Evolutionary conservation across 2,329 filamentous ascomycete genomes (phyloP).

Genomic region (Phyllosticta capitalensis): DNA sequence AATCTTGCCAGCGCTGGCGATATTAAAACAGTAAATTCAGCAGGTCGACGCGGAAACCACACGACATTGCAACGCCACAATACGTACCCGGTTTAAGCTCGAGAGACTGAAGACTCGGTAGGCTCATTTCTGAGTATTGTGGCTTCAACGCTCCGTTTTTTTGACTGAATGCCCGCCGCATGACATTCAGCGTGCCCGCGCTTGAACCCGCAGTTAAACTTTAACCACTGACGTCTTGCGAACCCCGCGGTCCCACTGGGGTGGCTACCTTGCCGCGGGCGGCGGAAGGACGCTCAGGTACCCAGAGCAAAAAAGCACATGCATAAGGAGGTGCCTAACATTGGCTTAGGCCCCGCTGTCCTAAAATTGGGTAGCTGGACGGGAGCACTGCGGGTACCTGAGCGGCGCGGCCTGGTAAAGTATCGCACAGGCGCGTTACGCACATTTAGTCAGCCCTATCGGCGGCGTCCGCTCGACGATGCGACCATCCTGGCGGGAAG

Average conservation of each 20-base stretch:
- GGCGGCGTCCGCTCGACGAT: background rate
- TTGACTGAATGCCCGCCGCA: background rate
- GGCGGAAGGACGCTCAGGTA: background rate
- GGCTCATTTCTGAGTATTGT: background rate
- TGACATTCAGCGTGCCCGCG: background rate
- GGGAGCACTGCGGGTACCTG: background rate
- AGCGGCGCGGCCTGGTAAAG: background rate
- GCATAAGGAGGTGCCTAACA: background rate
- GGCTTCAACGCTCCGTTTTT: background rate
- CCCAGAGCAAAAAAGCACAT: background rate
- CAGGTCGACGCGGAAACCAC: background rate
- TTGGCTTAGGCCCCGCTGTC: background rate
- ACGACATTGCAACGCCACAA: background rate
- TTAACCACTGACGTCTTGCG: background rate
- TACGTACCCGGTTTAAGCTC: background rate
- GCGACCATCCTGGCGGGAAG: background rate
- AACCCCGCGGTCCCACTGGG: background rate
- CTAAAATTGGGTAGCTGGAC: background rate
- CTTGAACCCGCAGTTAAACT: background rate
- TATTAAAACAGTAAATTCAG: background rate
- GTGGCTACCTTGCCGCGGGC: background rate
- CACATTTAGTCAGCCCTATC: background rate
- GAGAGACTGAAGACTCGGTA: background rate
- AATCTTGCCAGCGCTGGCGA: too few relatives aligned
- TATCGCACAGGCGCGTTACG: background rate